A percentile compares a stretch with the other conserved stretches of the same genome.
Conservation (phyloP, 768 basidiomycete genomes). For the Artomyces pyxidatus region DNA sequence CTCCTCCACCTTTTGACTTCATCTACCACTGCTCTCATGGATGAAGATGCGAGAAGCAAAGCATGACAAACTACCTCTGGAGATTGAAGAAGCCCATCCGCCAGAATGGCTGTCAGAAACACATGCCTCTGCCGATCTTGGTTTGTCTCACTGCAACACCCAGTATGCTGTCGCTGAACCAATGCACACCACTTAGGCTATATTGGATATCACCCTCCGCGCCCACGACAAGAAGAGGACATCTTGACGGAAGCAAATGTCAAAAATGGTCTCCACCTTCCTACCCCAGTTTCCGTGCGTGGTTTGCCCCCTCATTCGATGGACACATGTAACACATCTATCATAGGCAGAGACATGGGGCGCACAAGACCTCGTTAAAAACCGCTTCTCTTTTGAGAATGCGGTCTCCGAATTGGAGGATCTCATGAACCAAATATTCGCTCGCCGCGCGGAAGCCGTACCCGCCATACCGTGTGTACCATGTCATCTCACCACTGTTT, state of each 20-base stretch:
- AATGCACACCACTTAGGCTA: slow-evolving; percentile 41
- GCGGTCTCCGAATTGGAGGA: slow-evolving; percentile 57
- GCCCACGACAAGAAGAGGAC: slow-evolving; percentile 70
- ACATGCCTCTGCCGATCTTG: slow-evolving; percentile 63
- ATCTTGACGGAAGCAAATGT: slow-evolving; percentile 55
- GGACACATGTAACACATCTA: too few species aligned
- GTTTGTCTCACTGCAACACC: slow-evolving; percentile 27
- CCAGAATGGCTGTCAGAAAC: slow-evolving; percentile 66
- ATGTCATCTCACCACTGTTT: not conserved
- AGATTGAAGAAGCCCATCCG: slow-evolving; percentile 59
- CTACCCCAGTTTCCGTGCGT: slow-evolving; percentile 51
- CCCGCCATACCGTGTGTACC: slow-evolving; percentile 56
- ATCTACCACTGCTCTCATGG: not conserved
- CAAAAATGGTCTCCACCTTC: slow-evolving; percentile 53
- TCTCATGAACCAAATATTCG: slow-evolving; percentile 70
- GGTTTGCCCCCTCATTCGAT: not conserved
- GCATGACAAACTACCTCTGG: slow-evolving; percentile 25
- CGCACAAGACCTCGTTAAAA: slow-evolving; percentile 45
- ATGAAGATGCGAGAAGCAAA: slow-evolving; percentile 9
- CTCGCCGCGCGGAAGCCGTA: slow-evolving; percentile 47
- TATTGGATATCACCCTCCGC: slow-evolving; percentile 68
- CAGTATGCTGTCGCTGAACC: not conserved
- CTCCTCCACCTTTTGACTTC: not conserved
- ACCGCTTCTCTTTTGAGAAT: slow-evolving; percentile 40
- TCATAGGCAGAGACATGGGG: slow-evolving; percentile 56